phyloP scores from a whole-genome alignment of 352 stramenopile genomes.

The Phytopythium montanum region DNA sequence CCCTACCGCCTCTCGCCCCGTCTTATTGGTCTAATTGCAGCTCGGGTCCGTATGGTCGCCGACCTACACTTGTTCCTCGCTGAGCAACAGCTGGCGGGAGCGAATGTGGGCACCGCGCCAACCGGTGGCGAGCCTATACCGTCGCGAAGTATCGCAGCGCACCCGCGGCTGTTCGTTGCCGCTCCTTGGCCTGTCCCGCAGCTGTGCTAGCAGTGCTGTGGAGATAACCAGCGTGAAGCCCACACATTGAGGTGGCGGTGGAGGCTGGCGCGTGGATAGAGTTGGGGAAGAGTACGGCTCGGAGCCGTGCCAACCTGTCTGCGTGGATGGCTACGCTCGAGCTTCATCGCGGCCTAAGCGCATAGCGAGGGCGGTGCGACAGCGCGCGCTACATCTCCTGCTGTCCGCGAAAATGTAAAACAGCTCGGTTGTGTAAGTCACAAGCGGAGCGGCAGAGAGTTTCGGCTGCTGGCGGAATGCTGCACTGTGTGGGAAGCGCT shows the following conservation, averaged over 20 bases:
- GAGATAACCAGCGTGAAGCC: no score
- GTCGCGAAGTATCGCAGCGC: neutral
- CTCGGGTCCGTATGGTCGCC: neutral
- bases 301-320: no score
- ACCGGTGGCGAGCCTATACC: neutral
- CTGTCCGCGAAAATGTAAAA: neutral
- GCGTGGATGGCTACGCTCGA: no score
- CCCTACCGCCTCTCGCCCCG: neutral
- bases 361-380: neutral
- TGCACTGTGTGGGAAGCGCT: neutral
- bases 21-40: neutral
- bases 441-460: neutral
- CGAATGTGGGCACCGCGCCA: neutral
- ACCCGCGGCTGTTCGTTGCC: neutral
- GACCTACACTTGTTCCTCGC: neutral
- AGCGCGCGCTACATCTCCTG: no score
- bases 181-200: no score
- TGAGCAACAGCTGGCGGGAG: neutral
- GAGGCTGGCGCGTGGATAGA: no score
- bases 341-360: no score
- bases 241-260: no score
- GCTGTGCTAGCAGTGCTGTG: no score
- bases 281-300: no score
- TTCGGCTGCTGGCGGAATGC: neutral
- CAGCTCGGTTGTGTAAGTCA: neutral